Percentiles rank a stretch among this genome's conserved stretches.
These are phyloP conservation scores for Mortierella polycephala DNA, from an alignment of 371 early-diverging fungal genomes.

Conservation along the genomic window DNA sequence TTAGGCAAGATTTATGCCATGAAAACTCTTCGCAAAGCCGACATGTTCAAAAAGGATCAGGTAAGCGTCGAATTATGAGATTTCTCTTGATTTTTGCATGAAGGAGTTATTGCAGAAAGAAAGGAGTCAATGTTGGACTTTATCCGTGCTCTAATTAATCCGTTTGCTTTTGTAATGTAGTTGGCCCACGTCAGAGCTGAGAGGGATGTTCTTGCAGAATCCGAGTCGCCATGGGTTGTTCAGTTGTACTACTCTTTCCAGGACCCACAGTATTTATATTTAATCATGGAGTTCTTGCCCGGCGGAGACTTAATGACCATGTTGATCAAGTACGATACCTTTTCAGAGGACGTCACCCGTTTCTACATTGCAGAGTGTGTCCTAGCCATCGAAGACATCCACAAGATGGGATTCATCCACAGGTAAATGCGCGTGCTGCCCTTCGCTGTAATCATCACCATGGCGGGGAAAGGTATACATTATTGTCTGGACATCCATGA, in stretches of 20 bases:
- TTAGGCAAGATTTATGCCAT: constrained; percentile 97
- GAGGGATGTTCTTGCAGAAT: constrained; percentile 96
- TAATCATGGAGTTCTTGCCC: constrained; percentile 98
- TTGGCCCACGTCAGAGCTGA: constrained; percentile 97
- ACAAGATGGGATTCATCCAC: constrained; percentile 97
- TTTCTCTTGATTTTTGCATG: neutral
- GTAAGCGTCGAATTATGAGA: constrained; percentile 45
- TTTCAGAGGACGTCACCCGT: constrained; percentile 96
- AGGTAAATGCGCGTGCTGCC: constrained; percentile 63
- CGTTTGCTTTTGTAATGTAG: constrained; percentile 37
- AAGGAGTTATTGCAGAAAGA: neutral
- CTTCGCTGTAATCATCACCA: constrained; percentile 1
- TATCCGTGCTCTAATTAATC: neutral
- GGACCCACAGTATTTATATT: constrained; percentile 91
- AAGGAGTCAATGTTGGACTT: neutral
- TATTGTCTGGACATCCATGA: neutral
- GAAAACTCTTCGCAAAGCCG: constrained; percentile 95
- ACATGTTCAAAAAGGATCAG: constrained; percentile 98
- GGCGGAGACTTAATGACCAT: constrained; percentile 99
- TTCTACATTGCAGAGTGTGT: constrained; percentile 99
- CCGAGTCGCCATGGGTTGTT: constrained; percentile 98
- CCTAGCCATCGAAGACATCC: constrained; percentile 94
- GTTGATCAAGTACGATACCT: constrained; percentile 96
- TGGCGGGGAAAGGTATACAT: neutral
- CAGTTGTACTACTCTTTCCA: constrained; percentile 97